phyloP scores from a whole-genome alignment of 768 basidiomycete species.

The Hericium coralloides region DNA sequence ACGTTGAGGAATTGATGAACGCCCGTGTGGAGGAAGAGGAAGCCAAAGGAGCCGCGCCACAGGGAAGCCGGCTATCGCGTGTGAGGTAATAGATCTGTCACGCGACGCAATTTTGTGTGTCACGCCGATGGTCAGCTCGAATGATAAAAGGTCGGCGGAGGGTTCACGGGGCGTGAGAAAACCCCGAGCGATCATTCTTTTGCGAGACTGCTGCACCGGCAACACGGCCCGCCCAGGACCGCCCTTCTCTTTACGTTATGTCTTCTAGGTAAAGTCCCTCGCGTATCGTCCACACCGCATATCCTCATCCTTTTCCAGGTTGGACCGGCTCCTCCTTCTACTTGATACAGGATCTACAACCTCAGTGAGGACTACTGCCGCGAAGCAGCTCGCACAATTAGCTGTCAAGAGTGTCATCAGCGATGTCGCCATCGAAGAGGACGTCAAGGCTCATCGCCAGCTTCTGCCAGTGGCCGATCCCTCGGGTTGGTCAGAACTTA shows the following conservation, averaged over 20 bases:
- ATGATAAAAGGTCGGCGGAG: slow-evolving; percentile 17
- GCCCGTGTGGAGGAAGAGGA: too few relatives aligned
- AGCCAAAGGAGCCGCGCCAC: neutral
- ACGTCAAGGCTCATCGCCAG: slow-evolving; percentile 56
- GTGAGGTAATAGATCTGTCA: slow-evolving; percentile 15
- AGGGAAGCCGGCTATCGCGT: slow-evolving; percentile 8
- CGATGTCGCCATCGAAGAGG: slow-evolving; percentile 75
- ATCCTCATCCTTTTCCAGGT: slow-evolving; percentile 35
- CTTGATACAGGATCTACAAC: slow-evolving; percentile 91
- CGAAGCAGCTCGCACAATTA: slow-evolving; percentile 90
- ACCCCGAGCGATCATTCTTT: slow-evolving; percentile 32
- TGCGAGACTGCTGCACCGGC: slow-evolving; percentile 26
- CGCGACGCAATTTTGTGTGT: slow-evolving; percentile 13
- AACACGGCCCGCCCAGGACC: slow-evolving; percentile 41
- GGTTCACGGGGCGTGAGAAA: slow-evolving; percentile 27
- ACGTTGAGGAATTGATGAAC: neutral
- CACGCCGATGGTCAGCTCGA: slow-evolving; percentile 10
- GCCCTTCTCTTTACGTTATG: slow-evolving; percentile 50
- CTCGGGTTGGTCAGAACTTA: slow-evolving; percentile 82
- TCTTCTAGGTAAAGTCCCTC: slow-evolving; percentile 52
- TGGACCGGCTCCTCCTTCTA: slow-evolving; percentile 93
- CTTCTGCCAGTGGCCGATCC: slow-evolving; percentile 53
- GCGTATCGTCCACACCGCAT: slow-evolving; percentile 3
- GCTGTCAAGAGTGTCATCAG: slow-evolving; percentile 79
- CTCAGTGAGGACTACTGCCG: slow-evolving; percentile 89